Percentiles rank a stretch among this genome's conserved stretches.
phyloP scores from a whole-genome alignment of 2,329 filamentous ascomycete species.

The Alternaria ethzedia region DNA sequence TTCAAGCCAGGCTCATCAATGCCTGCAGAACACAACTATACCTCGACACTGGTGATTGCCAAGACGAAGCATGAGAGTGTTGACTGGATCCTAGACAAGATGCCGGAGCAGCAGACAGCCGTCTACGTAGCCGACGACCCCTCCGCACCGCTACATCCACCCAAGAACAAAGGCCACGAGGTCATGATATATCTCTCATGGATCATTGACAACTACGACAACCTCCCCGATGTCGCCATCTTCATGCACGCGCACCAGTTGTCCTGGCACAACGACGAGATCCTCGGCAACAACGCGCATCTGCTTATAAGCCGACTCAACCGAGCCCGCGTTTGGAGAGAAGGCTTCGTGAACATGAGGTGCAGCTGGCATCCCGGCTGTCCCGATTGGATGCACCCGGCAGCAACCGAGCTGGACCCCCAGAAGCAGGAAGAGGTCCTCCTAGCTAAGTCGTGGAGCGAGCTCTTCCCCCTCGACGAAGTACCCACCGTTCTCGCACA shows the following conservation, averaged over 20 bases:
- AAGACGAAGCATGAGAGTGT: constrained; percentile 59
- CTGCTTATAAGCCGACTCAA: constrained; percentile 55
- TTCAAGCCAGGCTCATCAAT: constrained; percentile 42
- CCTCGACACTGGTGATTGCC: constrained; percentile 62
- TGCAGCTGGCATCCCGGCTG: constrained; percentile 63
- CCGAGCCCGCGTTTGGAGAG: constrained; percentile 54
- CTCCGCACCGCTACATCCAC: constrained; percentile 55
- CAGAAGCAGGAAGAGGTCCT: constrained; percentile 54
- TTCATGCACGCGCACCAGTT: constrained; percentile 67
- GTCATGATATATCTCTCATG: constrained; percentile 68
- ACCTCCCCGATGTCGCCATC: constrained; percentile 63
- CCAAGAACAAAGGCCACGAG: constrained; percentile 67
- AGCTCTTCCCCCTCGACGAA: constrained; percentile 56
- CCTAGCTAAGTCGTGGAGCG: constrained; percentile 54
- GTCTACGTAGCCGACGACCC: constrained; percentile 62
- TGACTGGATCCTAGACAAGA: constrained; percentile 60
- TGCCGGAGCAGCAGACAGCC: constrained; percentile 56
- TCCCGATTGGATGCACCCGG: constrained; percentile 61
- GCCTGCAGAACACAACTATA: constrained; percentile 58
- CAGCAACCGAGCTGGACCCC: constrained; percentile 45
- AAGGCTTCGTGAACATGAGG: constrained; percentile 63
- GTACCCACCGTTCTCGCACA: constrained; percentile 62
- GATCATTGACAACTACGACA: constrained; percentile 67
- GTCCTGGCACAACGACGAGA: constrained; percentile 65
- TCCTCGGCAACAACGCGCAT: constrained; percentile 53